Conservation (phyloP, 495 filamentous ascomycete species). For the Aspergillus funiculosus region DNA sequence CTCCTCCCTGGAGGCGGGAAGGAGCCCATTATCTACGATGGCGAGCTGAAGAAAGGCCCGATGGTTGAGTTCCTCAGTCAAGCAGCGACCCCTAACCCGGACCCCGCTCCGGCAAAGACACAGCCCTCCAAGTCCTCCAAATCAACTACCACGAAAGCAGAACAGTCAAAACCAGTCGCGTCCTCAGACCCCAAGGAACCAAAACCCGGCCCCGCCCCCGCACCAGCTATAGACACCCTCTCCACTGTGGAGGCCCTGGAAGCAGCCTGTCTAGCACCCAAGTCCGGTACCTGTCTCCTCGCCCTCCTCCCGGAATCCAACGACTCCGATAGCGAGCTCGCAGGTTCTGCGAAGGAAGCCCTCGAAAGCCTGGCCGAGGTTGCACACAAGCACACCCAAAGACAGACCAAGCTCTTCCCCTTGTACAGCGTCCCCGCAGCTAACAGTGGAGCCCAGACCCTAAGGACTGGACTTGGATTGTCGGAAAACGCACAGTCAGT, state of each 20-base stretch:
- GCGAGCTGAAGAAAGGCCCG: conserved; percentile 78
- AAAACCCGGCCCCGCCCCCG: conserved; percentile 31
- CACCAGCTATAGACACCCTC: conserved; percentile 46
- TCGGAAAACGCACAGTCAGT: conserved; percentile 34
- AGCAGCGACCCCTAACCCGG: conserved; percentile 65
- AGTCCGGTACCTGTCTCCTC: conserved; percentile 80
- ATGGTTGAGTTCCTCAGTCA: conserved; percentile 82
- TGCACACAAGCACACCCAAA: conserved; percentile 62
- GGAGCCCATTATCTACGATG: conserved; percentile 67
- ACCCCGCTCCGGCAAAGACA: conserved; percentile 50
- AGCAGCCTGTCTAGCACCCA: conserved; percentile 64
- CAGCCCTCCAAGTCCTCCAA: conserved; percentile 45
- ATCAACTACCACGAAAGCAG: conserved; percentile 21
- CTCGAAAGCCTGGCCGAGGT: conserved; percentile 67
- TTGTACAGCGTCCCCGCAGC: conserved; percentile 66
- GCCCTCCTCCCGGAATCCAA: conserved; percentile 59
- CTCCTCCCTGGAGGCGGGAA: conserved; percentile 69
- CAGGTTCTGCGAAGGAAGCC: conserved; percentile 44
- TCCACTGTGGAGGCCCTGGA: conserved; percentile 54
- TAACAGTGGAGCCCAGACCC: conserved; percentile 50
- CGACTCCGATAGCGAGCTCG: conserved; percentile 42
- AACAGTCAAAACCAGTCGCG: conserved; percentile 37
- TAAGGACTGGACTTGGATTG: conserved; percentile 60
- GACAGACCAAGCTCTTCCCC: conserved; percentile 67
- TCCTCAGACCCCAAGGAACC: conserved; percentile 27